Base-by-base conservation (phyloP, 2,329 filamentous ascomycete genomes). In the Aureobasidium sp. region DNA sequence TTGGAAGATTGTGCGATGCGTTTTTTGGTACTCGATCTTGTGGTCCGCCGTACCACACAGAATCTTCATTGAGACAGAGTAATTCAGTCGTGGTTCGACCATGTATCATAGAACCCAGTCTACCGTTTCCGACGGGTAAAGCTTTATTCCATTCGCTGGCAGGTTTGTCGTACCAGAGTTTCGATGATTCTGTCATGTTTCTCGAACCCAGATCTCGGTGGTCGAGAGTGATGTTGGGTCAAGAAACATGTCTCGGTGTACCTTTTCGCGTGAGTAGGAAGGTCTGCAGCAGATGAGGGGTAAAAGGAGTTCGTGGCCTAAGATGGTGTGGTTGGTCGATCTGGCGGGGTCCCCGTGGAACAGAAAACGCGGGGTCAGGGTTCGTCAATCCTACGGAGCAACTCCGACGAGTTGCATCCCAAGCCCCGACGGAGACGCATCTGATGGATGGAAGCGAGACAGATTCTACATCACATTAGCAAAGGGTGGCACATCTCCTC, bases 121-220 rank as follows among this genome's bases (percentile, higher is more conserved):
- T 73, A 24, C 79, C 79, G 66, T 81, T 81, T 11, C 79, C 79
- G 53, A 82, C 70, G 1, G 79, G 79, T 1, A 81, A 69, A 29
- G 77, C 75, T 62, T 76, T 70, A 56, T 73, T 69, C 74, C 75
- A 78, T 62, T 69, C 63, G 11, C n/a, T 24, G 15, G 62, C 62
- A 3, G 62, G 57, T 33, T 19, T 31, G 5, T 63, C 61, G 61
- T 70, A 74, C 70, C 73, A 75, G 45, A 70, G 54, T 37, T 47
- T 57, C 12, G 42, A 57, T 2, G 40, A 45, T 47, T 35, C n/a
- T 12, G 53, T n/a, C 53, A 57, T 57, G 31, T 19, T 50, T 17
- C 1, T 7, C 5, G 7, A 29, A 9, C 2, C 19, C 17, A 11
- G 11, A 7, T 24, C 7, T 24, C 9, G n/a, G 12, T 50, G 12